Evolutionary conservation across 2,329 filamentous ascomycete species (phyloP).

Genomic region (Alternaria rosae): DNA sequence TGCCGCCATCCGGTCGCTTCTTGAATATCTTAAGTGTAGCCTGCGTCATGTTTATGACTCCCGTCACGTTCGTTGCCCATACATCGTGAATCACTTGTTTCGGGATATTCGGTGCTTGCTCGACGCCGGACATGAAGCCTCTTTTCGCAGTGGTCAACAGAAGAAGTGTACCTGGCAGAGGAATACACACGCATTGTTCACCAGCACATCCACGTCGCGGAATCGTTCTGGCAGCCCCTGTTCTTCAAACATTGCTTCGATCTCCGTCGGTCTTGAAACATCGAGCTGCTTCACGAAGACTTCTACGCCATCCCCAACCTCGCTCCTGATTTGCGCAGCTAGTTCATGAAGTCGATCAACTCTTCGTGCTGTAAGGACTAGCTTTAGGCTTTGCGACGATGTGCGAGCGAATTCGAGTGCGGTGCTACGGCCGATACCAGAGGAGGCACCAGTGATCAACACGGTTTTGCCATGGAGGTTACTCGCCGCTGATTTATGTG

Average conservation of each 20-base stretch:
- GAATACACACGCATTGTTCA: conserved; percentile 85
- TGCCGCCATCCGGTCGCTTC: conserved; percentile 69
- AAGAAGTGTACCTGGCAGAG: neutral
- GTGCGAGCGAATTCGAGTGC: conserved; percentile 91
- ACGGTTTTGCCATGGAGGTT: conserved; percentile 91
- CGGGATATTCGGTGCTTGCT: conserved; percentile 79
- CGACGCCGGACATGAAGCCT: conserved; percentile 85
- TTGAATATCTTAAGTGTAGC: conserved; percentile 82
- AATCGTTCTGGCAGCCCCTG: conserved; percentile 76
- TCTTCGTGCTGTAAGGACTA: conserved; percentile 85
- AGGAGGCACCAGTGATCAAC: conserved; percentile 87
- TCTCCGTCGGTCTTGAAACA: conserved; percentile 76
- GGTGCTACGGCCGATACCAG: conserved; percentile 81
- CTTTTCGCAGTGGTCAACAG: conserved; percentile 52
- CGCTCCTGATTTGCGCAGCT: conserved; percentile 73
- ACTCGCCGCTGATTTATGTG: conserved; percentile 68
- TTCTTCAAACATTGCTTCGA: conserved; percentile 70
- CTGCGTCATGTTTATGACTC: conserved; percentile 94
- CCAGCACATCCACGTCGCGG: conserved; percentile 80
- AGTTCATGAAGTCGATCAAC: conserved; percentile 77
- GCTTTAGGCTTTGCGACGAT: conserved; percentile 74
- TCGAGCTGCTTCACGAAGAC: conserved; percentile 82
- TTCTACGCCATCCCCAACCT: conserved; percentile 70
- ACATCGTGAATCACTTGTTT: conserved; percentile 82
- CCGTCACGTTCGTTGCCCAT: conserved; percentile 89